phyloP scores from a whole-genome alignment of 208 protist species.

The Kentomonas sorsogonicus region DNA sequence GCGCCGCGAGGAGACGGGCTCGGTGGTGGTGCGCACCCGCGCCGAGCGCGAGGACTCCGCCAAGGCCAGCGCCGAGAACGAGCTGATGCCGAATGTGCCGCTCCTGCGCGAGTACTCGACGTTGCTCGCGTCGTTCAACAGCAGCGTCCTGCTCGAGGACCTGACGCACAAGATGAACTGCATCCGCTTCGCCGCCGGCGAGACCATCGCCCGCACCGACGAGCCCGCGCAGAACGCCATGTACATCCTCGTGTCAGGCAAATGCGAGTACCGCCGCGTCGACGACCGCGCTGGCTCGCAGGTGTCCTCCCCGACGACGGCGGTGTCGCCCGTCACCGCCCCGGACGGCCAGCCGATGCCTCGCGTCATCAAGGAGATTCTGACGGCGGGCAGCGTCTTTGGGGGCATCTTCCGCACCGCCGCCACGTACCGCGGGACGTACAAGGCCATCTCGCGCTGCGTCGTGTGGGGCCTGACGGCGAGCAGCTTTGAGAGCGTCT shows the following conservation, averaged over 20 bases:
- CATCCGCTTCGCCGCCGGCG: constrained; percentile 43
- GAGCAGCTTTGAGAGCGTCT: constrained; percentile 63
- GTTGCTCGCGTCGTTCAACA: constrained; percentile 59
- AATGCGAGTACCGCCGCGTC: constrained; percentile 43
- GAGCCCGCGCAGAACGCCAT: constrained; percentile 47
- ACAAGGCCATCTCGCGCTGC: constrained; percentile 69
- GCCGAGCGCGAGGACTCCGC: not conserved
- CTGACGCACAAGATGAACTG: constrained; percentile 58
- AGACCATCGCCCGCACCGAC: constrained; percentile 51
- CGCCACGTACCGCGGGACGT: constrained; percentile 47
- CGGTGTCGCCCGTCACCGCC: not conserved
- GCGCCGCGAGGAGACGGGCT: constrained; percentile 37
- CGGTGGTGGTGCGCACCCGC: constrained; percentile 15
- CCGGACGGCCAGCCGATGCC: not conserved
- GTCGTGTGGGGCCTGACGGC: constrained; percentile 60
- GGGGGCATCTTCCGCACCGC: constrained; percentile 72
- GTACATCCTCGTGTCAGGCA: constrained; percentile 80
- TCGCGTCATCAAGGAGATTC: constrained; percentile 14
- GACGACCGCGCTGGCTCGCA: constrained; percentile 16
- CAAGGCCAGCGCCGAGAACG: constrained; percentile 1
- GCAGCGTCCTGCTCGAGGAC: constrained; percentile 44
- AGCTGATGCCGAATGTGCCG: constrained; percentile 5
- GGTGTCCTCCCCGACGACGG: not conserved
- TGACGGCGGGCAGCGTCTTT: constrained; percentile 45
- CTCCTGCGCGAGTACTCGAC: constrained; percentile 50